Evolutionary conservation across 495 filamentous ascomycete genomes (phyloP).

Genomic region (Lasiosphaeris hirsuta): DNA sequence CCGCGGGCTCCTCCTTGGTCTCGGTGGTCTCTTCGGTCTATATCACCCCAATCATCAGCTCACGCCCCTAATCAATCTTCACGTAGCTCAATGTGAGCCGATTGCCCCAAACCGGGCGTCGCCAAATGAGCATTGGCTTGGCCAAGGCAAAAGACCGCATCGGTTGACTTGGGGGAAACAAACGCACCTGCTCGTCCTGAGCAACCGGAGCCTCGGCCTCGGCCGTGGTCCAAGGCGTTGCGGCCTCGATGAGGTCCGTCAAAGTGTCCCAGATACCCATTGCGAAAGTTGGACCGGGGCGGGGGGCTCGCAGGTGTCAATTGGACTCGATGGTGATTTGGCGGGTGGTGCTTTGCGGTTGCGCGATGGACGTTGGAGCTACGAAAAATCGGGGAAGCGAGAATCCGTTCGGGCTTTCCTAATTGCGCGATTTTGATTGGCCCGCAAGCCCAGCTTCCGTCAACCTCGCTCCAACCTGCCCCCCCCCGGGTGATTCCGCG

Average conservation of each 20-base stretch:
- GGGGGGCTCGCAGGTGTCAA: conserved; percentile 33
- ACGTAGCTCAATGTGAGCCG: not conserved
- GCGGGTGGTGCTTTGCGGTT: conserved; percentile 24
- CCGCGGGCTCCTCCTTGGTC: conserved; percentile 48
- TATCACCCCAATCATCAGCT: conserved; percentile 31
- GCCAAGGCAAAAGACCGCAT: not conserved
- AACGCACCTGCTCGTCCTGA: conserved; percentile 25
- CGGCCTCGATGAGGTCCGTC: conserved; percentile 52
- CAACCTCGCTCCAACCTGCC: not conserved
- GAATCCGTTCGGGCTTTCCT: conserved; percentile 40
- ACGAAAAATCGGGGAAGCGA: conserved; percentile 38
- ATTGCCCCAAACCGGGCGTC: not conserved
- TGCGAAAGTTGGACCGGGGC: conserved; percentile 26
- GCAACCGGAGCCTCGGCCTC: conserved; percentile 52
- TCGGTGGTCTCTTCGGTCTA: conserved; percentile 49
- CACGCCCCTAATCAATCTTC: conserved; percentile 17
- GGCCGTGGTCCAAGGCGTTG: conserved; percentile 51
- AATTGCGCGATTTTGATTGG: conserved; percentile 48
- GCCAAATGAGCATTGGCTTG: not conserved
- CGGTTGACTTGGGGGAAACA: not conserved
- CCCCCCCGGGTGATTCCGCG: conserved; percentile 4
- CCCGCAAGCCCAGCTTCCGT: conserved; percentile 2
- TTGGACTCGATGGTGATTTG: conserved; percentile 17
- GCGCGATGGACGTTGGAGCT: conserved; percentile 32
- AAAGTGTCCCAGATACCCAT: conserved; percentile 59